Evolutionary conservation across 1,139 yeast genomes (phyloP).

Genomic region (Candida labiduridarum): DNA sequence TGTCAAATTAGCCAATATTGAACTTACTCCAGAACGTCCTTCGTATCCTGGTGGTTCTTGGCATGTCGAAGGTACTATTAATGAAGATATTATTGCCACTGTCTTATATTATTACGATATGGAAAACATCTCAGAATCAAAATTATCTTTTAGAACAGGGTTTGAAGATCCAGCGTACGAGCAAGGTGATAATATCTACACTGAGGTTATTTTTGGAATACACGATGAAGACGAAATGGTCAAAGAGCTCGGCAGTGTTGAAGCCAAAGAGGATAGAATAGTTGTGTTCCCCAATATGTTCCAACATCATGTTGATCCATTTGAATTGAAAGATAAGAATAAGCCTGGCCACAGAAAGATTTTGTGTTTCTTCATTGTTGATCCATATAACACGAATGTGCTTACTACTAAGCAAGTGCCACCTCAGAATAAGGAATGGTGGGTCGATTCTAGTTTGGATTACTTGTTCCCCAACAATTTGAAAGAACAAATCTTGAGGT

Average conservation of each 20-base stretch:
- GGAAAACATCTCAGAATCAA: constrained; percentile 41
- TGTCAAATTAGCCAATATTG: constrained; percentile 35
- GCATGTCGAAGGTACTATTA: constrained; percentile 41
- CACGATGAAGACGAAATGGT: constrained; percentile 29
- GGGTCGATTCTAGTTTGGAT: constrained; percentile 22
- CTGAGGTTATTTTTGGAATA: constrained; percentile 30
- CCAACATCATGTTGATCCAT: constrained; percentile 45
- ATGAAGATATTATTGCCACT: constrained; percentile 48
- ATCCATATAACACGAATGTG: constrained; percentile 36
- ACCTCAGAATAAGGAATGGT: constrained; percentile 46
- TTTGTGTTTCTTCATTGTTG: constrained; percentile 42
- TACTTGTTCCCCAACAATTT: constrained; percentile 16
- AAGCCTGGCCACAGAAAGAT: constrained; percentile 44
- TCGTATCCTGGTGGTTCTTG: constrained; percentile 41
- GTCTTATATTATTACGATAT: constrained; percentile 45
- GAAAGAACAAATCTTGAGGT: constrained; percentile 12
- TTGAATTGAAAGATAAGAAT: constrained; percentile 35
- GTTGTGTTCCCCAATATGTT: constrained; percentile 42
- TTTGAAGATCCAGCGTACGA: constrained; percentile 40
- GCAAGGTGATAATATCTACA: constrained; percentile 33
- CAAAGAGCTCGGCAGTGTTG: constrained; percentile 26
- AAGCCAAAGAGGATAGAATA: constrained; percentile 28
- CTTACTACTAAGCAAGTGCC: constrained; percentile 37
- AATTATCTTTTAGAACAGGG: constrained; percentile 33
- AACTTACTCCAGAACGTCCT: constrained; percentile 40